These are phyloP conservation scores for Scenedesmus sp. DNA, from an alignment of 163 green algal species.

Conservation along the genomic window DNA sequence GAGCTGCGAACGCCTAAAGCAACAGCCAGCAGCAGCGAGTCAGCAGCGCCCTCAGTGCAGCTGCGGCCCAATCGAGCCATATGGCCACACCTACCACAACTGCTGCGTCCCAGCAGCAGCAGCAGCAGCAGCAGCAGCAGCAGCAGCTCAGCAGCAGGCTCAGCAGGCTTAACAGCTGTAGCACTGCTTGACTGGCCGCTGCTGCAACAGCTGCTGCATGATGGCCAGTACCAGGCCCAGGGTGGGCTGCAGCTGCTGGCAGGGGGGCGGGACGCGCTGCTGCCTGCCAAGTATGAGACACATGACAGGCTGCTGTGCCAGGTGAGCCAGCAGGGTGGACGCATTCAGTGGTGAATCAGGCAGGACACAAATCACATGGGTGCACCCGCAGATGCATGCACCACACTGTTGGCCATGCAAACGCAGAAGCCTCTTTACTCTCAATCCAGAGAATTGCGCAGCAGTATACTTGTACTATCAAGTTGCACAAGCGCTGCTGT, in stretches of 20 bases:
- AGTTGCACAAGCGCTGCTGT: not conserved
- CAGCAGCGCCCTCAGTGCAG: not conserved
- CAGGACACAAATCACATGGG: too few species aligned
- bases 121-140: not conserved
- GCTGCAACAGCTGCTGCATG: conserved; percentile 36
- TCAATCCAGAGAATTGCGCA: not conserved
- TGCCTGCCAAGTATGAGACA: conserved; percentile 49
- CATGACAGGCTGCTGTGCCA: conserved; percentile 43
- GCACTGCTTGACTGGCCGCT: conserved; percentile 17
- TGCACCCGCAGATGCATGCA: too few species aligned
- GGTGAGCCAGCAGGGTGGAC: not conserved
- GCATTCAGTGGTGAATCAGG: not conserved
- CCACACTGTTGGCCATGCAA: too few species aligned
- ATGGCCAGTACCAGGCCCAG: not conserved
- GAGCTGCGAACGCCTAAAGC: not conserved
- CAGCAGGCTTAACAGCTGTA: not conserved
- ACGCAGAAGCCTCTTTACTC: too few species aligned
- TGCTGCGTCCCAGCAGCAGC: conserved; percentile 21
- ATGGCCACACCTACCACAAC: conserved; percentile 12
- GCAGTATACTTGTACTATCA: not conserved
- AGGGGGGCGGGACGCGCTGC: conserved; percentile 41
- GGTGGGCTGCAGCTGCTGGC: conserved; percentile 48
- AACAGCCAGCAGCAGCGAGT: not conserved
- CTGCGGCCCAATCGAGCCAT: conserved; percentile 26
- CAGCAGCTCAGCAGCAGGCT: not conserved